phyloP scores from a whole-genome alignment of 2,329 filamentous ascomycete species.

The Pestalotiopsis fici region DNA sequence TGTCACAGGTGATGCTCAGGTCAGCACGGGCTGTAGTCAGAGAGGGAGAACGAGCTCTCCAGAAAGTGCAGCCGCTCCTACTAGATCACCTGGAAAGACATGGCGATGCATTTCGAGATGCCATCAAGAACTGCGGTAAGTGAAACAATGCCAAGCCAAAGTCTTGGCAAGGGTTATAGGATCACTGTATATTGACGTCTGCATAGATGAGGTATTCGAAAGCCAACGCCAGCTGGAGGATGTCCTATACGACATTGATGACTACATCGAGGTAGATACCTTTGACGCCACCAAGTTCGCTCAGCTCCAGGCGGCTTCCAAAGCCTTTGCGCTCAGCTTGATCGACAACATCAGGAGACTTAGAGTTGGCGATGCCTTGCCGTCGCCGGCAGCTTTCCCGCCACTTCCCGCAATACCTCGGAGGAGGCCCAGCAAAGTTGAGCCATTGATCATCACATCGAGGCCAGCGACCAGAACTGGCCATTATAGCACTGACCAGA shows the following conservation, averaged over 20 bases:
- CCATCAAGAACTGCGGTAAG: conserved; percentile 36
- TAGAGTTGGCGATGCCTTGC: conserved; percentile 23
- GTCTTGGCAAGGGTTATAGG: background rate
- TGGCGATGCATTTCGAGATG: conserved; percentile 35
- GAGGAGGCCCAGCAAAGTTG: background rate
- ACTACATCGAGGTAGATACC: conserved; percentile 37
- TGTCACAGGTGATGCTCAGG: conserved; percentile 29
- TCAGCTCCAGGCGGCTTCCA: conserved; percentile 39
- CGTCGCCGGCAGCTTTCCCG: conserved; percentile 19
- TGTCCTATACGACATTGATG: conserved; percentile 45
- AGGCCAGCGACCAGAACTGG: background rate
- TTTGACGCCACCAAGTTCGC: conserved; percentile 37
- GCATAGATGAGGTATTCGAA: conserved; percentile 20
- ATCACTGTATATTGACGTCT: conserved; percentile 10
- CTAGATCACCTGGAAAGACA: conserved; percentile 35
- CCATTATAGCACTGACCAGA: background rate
- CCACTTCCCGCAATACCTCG: conserved; percentile 19
- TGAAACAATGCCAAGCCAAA: background rate
- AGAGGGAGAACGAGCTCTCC: conserved; percentile 39
- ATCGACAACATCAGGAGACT: conserved; percentile 36
- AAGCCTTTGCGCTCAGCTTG: conserved; percentile 39
- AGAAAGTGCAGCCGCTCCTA: conserved; percentile 39
- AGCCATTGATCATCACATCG: background rate
- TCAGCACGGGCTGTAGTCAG: conserved; percentile 32
- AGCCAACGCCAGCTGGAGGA: conserved; percentile 35